Evolutionary conservation across 176 grass and related monocot species (phyloP), one percentile per base, ranked within the genome.

Genomic region (Bolboschoenus planiculmis): DNA sequence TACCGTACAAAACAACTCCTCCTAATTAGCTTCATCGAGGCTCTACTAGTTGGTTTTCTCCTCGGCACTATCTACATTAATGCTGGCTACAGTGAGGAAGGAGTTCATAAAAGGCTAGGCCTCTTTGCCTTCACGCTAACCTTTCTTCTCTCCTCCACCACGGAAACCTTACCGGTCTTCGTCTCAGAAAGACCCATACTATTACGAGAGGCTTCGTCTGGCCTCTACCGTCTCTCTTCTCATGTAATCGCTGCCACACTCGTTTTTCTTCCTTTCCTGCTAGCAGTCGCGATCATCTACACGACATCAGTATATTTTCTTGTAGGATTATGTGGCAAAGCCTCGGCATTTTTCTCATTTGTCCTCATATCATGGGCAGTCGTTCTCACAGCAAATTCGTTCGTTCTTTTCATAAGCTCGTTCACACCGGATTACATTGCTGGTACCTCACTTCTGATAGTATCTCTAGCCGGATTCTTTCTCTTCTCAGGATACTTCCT

Each of bases 401-500:
- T 95, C 66, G 92, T 98, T 56, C 89, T 98, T 0, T 91, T 98
- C 79, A 84, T 98, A 0, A 98, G 96, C 86, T 88, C 92, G 0
- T 86, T 98, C 47, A 87, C 96, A 46, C 96, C 96, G n/a, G 91
- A 98, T 87, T 98, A 93, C 91, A 95, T 98, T 53, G 92, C 96
- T 0, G 96, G 96, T 1, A 98, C 87, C 85, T 95, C 92, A n/a
- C 74, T 98, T 10, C 89, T 98, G 10, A 91, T 90, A 0, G 82
- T 95, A 16, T 91, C 90, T 1, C 86, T 98, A 0, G 92, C 95
- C 0, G 92, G 90, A 0, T 98, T 98, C 90, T 98, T 98, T 72
- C 95, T 98, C 84, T 98, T 98, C 92, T 98, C 95, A 2, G 95
- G 95, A 34, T 98, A 98, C 90, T 98, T 98, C 81, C 60, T 98